Conservation (phyloP, 164 flowering plant species). For the Sedum album region DNA sequence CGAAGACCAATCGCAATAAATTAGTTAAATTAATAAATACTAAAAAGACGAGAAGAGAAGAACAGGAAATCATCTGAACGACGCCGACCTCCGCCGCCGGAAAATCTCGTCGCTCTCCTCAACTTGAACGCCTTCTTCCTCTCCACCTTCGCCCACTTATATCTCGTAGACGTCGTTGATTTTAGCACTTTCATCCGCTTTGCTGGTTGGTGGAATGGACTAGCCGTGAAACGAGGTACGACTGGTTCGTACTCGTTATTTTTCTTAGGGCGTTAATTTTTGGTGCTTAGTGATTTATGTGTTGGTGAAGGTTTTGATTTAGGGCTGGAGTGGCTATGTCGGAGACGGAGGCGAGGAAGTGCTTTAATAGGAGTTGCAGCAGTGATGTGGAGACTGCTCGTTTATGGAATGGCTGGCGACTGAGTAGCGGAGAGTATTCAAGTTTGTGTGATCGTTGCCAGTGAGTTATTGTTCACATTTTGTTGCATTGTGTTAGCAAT, state of each 20-base stretch:
- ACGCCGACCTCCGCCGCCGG: not conserved
- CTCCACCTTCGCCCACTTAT: not conserved
- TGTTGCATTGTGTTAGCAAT: not conserved
- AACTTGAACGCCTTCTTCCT: not conserved
- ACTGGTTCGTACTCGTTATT: not conserved
- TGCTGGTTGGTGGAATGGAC: not conserved
- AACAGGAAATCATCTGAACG: not conserved
- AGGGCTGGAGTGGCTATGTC: slow-evolving; percentile 3
- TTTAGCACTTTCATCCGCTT: not conserved
- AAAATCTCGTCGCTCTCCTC: not conserved
- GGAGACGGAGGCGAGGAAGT: slow-evolving; percentile 23
- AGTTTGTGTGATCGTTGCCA: slow-evolving; percentile 87
- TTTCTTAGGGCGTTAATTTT: not conserved
- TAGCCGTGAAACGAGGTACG: not conserved
- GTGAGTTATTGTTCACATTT: slow-evolving; percentile 28
- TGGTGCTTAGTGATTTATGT: not conserved
- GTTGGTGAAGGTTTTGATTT: not conserved
- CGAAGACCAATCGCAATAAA: not conserved
- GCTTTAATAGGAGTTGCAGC: slow-evolving; percentile 64
- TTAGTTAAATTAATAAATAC: too few relatives aligned
- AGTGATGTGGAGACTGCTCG: slow-evolving; percentile 41
- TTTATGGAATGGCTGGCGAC: slow-evolving; percentile 69
- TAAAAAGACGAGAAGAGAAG: not conserved
- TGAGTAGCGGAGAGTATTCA: slow-evolving; percentile 55
- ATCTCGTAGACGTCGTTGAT: too few relatives aligned